Conservation (phyloP, 108 stramenopile genomes). For the Heterococcus sp. region DNA sequence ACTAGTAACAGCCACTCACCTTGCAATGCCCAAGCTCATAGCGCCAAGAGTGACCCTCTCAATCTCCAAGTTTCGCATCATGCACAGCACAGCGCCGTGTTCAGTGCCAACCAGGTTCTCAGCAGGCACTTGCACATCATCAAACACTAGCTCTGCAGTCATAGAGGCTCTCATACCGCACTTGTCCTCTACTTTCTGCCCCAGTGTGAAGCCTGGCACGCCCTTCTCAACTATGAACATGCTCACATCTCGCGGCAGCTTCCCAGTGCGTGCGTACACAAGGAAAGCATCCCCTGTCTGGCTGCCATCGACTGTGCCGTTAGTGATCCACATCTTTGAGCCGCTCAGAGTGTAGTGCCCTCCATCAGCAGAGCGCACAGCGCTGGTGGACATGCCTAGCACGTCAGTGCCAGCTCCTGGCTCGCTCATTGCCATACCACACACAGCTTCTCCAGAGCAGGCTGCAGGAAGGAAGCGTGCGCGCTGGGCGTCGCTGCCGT, state of each 20-base stretch:
- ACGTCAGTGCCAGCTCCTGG: constrained; percentile 94
- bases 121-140: constrained; percentile 77
- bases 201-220: constrained; percentile 86
- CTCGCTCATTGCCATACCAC: constrained; percentile 99
- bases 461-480: constrained; percentile 68
- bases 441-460: constrained; percentile 77
- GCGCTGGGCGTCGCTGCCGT: constrained; percentile 56
- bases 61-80: constrained; percentile 99
- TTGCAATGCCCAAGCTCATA: constrained; percentile 66
- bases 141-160: constrained; percentile 97
- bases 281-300: constrained; percentile 87
- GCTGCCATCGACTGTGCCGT: constrained; percentile 83
- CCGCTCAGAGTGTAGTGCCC: constrained; percentile 77
- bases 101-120: constrained; percentile 81
- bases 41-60: constrained; percentile 92
- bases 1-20: too few species aligned
- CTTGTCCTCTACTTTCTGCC: constrained; percentile 93
- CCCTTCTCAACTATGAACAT: constrained; percentile 88
- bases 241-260: constrained; percentile 49
- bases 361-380: constrained; percentile 44
- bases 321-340: constrained; percentile 99
- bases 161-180: constrained; percentile 84
- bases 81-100: constrained; percentile 84
- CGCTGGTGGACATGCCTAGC: constrained; percentile 86
- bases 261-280: constrained; percentile 89